Evolutionary conservation across 2,329 filamentous ascomycete species (phyloP).

Genomic region (Claviceps fusiformis): DNA sequence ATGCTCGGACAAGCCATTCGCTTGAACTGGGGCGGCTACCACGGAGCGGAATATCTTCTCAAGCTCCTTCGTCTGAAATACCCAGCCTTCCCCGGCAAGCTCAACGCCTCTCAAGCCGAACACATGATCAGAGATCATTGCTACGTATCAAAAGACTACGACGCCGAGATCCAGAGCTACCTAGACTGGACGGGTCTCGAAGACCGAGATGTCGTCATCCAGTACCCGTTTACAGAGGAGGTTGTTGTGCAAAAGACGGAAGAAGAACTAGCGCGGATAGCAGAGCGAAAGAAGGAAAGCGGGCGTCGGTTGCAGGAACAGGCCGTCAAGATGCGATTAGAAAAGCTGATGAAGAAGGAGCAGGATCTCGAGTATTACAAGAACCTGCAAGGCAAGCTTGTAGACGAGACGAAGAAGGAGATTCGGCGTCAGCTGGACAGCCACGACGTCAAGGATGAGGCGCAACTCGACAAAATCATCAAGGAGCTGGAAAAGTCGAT

Average conservation of each 20-base stretch:
- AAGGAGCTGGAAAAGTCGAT: conserved; percentile 85
- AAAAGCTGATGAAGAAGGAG: conserved; percentile 91
- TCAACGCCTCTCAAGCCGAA: conserved; percentile 77
- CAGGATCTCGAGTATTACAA: conserved; percentile 91
- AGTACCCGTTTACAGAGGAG: conserved; percentile 89
- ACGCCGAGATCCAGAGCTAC: conserved; percentile 59
- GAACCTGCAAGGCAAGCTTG: conserved; percentile 59
- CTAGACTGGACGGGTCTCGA: conserved; percentile 89
- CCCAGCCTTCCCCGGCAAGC: conserved; percentile 71
- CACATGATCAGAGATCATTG: conserved; percentile 78
- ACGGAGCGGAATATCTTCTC: conserved; percentile 79
- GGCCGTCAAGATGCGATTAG: conserved; percentile 90
- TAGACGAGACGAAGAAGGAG: conserved; percentile 79
- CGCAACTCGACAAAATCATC: conserved; percentile 68
- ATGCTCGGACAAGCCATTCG: conserved; percentile 74
- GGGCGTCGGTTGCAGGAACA: conserved; percentile 86
- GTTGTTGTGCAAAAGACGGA: conserved; percentile 82
- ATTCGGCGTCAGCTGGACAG: conserved; percentile 72
- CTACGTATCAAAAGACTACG: conserved; percentile 76
- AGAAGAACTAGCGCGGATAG: conserved; percentile 79
- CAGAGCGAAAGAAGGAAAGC: conserved; percentile 90
- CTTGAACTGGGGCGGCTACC: conserved; percentile 88
- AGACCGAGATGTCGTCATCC: conserved; percentile 75
- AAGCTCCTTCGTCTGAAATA: conserved; percentile 89
- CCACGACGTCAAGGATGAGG: conserved; percentile 86